phyloP scores from a whole-genome alignment of 2,329 filamentous ascomycete genomes.

The Apiospora rasikravindrae region DNA sequence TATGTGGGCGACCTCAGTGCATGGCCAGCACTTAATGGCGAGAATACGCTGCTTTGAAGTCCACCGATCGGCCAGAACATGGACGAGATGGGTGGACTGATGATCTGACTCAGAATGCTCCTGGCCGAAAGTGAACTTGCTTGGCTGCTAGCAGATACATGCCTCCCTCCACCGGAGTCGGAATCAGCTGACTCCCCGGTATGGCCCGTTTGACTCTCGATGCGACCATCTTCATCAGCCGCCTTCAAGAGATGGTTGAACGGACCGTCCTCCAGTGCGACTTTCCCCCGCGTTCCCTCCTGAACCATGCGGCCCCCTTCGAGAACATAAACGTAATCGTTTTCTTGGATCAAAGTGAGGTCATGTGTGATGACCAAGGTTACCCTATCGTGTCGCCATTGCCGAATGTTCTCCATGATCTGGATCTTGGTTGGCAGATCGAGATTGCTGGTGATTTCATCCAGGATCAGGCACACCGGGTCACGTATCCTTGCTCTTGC shows the following conservation, averaged over 20 bases:
- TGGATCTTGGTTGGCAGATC: constrained; percentile 72
- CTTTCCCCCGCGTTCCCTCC: constrained; percentile 65
- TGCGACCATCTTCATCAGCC: background rate
- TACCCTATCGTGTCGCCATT: constrained; percentile 81
- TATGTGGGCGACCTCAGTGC: background rate
- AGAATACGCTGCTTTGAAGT: background rate
- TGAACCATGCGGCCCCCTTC: constrained; percentile 72
- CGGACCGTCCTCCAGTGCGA: constrained; percentile 51
- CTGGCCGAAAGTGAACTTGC: background rate
- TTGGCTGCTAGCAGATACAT: constrained; percentile 7
- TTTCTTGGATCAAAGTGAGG: constrained; percentile 71
- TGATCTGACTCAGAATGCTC: background rate
- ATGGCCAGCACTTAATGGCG: background rate
- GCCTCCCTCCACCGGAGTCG: constrained; percentile 39
- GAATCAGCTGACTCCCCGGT: background rate
- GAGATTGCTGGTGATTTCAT: constrained; percentile 86
- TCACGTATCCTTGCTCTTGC: constrained; percentile 80
- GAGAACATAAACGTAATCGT: constrained; percentile 83
- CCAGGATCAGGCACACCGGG: constrained; percentile 80
- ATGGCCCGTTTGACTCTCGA: background rate
- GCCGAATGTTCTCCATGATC: constrained; percentile 76
- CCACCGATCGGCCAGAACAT: constrained; percentile 4
- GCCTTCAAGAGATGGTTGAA: constrained; percentile 45
- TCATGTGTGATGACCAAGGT: constrained; percentile 96
- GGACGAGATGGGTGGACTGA: constrained; percentile 2